These are phyloP conservation scores for Musa acuminata DNA, from an alignment of 176 grass and related monocot species.

Conservation along the genomic window DNA sequence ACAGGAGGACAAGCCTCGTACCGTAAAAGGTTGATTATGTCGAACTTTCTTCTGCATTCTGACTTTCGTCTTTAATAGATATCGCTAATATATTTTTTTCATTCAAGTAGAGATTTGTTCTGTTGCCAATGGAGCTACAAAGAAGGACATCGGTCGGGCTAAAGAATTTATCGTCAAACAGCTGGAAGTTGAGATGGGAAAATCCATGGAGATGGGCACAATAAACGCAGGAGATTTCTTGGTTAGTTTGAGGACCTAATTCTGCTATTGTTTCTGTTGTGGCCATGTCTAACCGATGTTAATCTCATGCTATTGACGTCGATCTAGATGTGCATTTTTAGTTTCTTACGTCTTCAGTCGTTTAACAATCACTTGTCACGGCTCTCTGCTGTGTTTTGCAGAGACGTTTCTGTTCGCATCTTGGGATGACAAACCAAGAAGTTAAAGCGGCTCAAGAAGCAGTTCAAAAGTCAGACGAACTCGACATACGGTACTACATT, in stretches of 20 bases:
- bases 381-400: not conserved
- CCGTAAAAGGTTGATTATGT: not conserved
- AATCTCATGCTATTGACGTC: too few species aligned
- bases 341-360: too few species aligned
- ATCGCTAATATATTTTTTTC: not conserved
- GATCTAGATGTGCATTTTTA: too few species aligned
- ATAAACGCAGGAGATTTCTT: conserved; percentile 17
- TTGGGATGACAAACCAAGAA: conserved; percentile 12
- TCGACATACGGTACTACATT: not conserved
- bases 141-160: conserved; percentile 12
- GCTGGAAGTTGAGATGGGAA: conserved; percentile 13
- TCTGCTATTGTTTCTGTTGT: too few species aligned
- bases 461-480: not conserved
- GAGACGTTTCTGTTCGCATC: conserved; percentile 19
- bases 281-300: too few species aligned
- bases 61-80: not conserved
- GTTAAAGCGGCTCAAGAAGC: conserved; percentile 18
- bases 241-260: conserved; percentile 4
- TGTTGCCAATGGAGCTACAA: conserved; percentile 2
- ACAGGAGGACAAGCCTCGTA: not conserved
- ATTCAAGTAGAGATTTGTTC: not conserved
- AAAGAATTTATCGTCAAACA: conserved; percentile 5
- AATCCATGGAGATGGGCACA: not conserved
- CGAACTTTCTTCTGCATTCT: not conserved
- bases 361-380: not conserved